Base-by-base conservation (phyloP, 164 flowering plant species). In the Buxus sempervirens region DNA sequence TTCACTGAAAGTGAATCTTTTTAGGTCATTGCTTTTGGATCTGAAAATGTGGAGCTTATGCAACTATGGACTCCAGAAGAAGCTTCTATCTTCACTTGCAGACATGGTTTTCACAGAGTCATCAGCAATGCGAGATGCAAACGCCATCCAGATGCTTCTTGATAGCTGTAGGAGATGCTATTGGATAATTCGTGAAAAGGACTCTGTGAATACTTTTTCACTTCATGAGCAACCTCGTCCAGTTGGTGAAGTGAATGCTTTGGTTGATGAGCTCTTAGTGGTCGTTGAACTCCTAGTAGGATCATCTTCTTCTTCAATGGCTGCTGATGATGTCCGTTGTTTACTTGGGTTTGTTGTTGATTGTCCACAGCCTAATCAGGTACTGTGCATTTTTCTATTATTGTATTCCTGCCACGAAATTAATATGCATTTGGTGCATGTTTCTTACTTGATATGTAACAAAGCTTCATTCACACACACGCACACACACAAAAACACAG, bases 81-180 rank as follows among this genome's bases (percentile, higher is more conserved):
- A 96, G 80, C 98, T 96, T 66, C 78, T 96, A 12, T 93, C 99
- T 22, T 96, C 98, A 25, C 90, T 96, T 70, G 96, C 95, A 41
- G 99, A 96, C 82, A 96, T 96, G 98, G 99, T 96, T 75, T 96
- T 96, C 80, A 87, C 97, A 16, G 98, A 93, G 80, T 81, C 97
- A 58, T 82, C 81, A 63, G 93, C 83, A 19, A 89, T 96, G 99
- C 81, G 95, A 64, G 98, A 89, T 81, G 98, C 98, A 38, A 93
- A 91, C 79, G 99, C 97, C 70, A 84, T 96, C 71, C 98, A 96
- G 83, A 85, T 86, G 91, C 99, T 96, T 79, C 89, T 96, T 64
- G 99, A 96, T 84, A 92, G 98, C 71, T 93, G 98, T 82, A 83
- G 98, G 78, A 84, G 88, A 79, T 96, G 99, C 84, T 96, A 93